These are phyloP conservation scores for Pelargonium citronellum DNA, from an alignment of 441 rosid species.

Conservation along the genomic window DNA sequence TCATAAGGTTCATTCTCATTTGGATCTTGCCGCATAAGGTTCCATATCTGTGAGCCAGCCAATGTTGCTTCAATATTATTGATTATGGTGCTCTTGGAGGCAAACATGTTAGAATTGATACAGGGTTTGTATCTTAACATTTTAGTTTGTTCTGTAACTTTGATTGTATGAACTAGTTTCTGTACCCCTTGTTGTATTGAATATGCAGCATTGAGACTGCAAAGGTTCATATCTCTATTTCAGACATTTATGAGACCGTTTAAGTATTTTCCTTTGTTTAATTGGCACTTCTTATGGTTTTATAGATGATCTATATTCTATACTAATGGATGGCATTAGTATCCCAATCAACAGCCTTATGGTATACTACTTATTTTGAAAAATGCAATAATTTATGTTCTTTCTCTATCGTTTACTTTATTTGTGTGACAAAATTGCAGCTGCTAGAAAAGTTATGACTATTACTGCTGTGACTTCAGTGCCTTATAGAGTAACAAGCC, in stretches of 20 bases:
- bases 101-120: not conserved
- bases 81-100: not conserved
- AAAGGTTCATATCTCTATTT: not conserved
- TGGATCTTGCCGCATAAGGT: not conserved
- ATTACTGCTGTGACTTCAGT: conserved; percentile 2
- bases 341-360: not conserved
- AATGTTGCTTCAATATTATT: not conserved
- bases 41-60: not conserved
- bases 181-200: not conserved
- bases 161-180: not conserved
- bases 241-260: not conserved
- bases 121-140: not conserved
- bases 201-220: not conserved
- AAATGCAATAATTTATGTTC: not conserved
- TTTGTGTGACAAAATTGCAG: conserved; percentile 1
- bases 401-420: not conserved
- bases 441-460: not conserved
- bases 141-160: not conserved
- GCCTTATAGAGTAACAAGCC: not conserved
- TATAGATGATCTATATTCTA: not conserved
- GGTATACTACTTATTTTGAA: not conserved
- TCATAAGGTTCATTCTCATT: too few relatives aligned
- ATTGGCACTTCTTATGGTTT: not conserved
- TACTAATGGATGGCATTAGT: not conserved
- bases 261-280: not conserved